These are phyloP conservation scores for Gossypium gossypioides DNA, from an alignment of 441 rosid species.

Conservation along the genomic window DNA sequence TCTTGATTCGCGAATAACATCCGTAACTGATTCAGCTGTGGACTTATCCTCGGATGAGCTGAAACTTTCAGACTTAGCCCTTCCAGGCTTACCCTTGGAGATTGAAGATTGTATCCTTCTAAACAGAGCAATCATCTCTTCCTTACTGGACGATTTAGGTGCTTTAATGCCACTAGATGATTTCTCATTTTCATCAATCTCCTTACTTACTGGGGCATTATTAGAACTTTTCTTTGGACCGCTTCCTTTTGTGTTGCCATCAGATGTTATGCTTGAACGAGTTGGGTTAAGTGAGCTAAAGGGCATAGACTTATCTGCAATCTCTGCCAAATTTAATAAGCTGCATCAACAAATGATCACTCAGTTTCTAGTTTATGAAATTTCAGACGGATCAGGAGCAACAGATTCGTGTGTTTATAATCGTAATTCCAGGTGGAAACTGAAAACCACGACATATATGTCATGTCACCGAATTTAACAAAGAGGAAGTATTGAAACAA, in stretches of 20 bases:
- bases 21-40: slow-evolving; percentile 27
- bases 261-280: slow-evolving; percentile 17
- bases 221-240: slow-evolving; percentile 16
- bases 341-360: slow-evolving; percentile 46
- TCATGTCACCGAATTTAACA: neutral
- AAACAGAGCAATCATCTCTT: slow-evolving; percentile 48
- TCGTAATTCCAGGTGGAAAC: neutral
- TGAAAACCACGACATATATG: neutral
- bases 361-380: slow-evolving; percentile 24
- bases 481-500: neutral
- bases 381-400: neutral
- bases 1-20: slow-evolving; percentile 27
- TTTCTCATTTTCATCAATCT: slow-evolving; percentile 16
- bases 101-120: slow-evolving; percentile 50
- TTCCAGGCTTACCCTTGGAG: slow-evolving; percentile 24
- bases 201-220: slow-evolving; percentile 19
- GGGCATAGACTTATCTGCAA: slow-evolving; percentile 30
- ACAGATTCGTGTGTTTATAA: neutral
- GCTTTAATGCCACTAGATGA: slow-evolving; percentile 14
- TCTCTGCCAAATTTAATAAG: slow-evolving; percentile 64
- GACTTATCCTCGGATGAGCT: slow-evolving; percentile 15
- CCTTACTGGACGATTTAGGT: slow-evolving; percentile 27
- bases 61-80: slow-evolving; percentile 3
- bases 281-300: slow-evolving; percentile 17
- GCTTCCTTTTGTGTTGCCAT: slow-evolving; percentile 25